Conservation (phyloP, 306 rosid species). For the Trifolium pratense region DNA sequence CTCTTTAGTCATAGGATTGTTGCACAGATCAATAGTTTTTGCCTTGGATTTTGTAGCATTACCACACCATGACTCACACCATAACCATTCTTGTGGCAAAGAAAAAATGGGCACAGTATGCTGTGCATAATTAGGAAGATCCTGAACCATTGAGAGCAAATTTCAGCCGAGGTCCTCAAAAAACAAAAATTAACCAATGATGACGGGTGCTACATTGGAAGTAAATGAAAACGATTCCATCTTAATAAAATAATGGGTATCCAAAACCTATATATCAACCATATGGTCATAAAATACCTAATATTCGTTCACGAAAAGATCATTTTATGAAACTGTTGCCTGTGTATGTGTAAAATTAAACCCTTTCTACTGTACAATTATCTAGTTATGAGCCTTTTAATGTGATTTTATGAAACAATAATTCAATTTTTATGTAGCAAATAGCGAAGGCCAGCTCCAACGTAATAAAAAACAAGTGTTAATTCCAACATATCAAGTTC, state of each 20-base stretch:
- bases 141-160: constrained; percentile 58
- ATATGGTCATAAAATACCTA: constrained; percentile 6
- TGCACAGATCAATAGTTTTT: constrained; percentile 97
- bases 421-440: neutral
- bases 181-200: neutral
- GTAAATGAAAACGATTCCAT: neutral
- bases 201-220: neutral
- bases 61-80: constrained; percentile 99
- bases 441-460: neutral
- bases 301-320: neutral
- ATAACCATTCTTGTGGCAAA: constrained; percentile 97
- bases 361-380: neutral
- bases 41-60: constrained; percentile 94
- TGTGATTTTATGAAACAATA: neutral
- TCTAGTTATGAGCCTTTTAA: constrained; percentile 8
- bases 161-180: constrained; percentile 21
- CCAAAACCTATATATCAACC: neutral
- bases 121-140: constrained; percentile 99
- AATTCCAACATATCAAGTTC: neutral
- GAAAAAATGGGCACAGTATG: constrained; percentile 92
- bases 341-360: neutral
- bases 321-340: constrained; percentile 6
- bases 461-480: neutral
- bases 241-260: neutral
- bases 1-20: constrained; percentile 99